Base-by-base conservation (phyloP, 2,329 filamentous ascomycete genomes). In the Cladophialophora carrionii region DNA sequence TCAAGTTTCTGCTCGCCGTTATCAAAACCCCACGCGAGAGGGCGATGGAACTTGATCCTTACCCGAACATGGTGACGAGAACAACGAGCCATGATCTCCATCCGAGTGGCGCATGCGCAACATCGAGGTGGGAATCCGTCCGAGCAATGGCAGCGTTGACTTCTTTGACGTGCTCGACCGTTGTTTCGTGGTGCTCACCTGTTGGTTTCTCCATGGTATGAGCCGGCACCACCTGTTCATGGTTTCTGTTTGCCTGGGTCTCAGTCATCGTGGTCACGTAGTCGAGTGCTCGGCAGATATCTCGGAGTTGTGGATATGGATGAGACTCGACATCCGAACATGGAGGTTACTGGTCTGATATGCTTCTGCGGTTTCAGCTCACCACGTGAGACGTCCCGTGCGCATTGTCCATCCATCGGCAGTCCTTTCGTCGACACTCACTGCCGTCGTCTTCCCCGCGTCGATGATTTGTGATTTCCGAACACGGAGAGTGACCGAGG, bases 1-100 rank as follows among this genome's bases (percentile, higher is more conserved):
- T 76, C 76, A 83, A 80, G 65, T 85, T 79, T 5, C 76, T 58
- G 26, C 1, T 26, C 26, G 34, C n/a, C 4, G 17, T 43, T 49
- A 7, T 43, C 37, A 43, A 43, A 43, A 8, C 0, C 17, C 5
- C 7, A 8, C n/a, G 53, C 5, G 22, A 46, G 22, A 57, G 4
- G 14, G 6, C 26, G 7, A 29, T 22, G 2, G 22, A n/a, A 7
- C 1, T 29, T 14, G n/a, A 41, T 29, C 6, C 14, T 58, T 49
- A 58, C 56, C 75, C 67, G 84, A 85, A 67, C 81, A 84, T 24
- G 81, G 56, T 81, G 20, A 84, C 72, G 57, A 81, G 80, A 24
- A 81, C 79, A 0, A 80, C 79, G 14, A 80, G 70, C 83, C 56
- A 58, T 46, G 56, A 58, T 31, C 56, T 22, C 56, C 56, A 58